Base-by-base conservation (phyloP, 331 rosid genomes). In the Rosa hybrid region DNA sequence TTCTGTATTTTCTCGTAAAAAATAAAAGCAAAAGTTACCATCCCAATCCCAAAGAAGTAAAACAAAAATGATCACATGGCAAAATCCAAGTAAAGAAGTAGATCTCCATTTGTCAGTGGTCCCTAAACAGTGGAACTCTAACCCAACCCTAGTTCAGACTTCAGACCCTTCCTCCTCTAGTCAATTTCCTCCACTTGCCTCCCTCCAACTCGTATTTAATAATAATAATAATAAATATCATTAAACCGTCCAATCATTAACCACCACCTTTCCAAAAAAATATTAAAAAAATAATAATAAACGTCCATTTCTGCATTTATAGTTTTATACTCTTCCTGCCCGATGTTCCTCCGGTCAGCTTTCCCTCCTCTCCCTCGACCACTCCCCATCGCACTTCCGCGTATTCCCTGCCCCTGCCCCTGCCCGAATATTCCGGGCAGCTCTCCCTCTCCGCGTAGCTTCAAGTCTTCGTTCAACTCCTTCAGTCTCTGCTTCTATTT, bases 371-470 rank as follows among this genome's bases (percentile, higher is more conserved):
- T n/a, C n/a, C n/a, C 71, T 25, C 4, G 4, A 34, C 38, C 39
- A 3, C 39, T 34, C 39, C 39, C 39, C 39, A 34, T 34, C 39
- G 39, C 49, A 2, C 9, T 27, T 42, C 57, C 62, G 34, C 74
- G 20, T 48, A 51, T 25, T 18, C 81, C n/a, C 46, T 2, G 20
- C 7, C 41, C 53, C 54, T 49, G 54, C 54, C 65, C 39, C 54
- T 70, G 81, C 72, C 84, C 84, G 51, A 7, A 77, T 57, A 70
- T 78, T 5, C 14, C 76, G 94, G 92, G 87, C 85, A 90, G 90
- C 87, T 81, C 4, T n/a, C 8, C 21, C 4, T 3, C 39, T 34
- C 0, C 71, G 70, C 18, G 53, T 14, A 11, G 25, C 38, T 60
- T 12, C 50, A 5, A 44, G 51, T 60, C 23, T 4, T 49, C 25